Conservation (phyloP, 23 red algal species). For the Agarophyton chilense region DNA sequence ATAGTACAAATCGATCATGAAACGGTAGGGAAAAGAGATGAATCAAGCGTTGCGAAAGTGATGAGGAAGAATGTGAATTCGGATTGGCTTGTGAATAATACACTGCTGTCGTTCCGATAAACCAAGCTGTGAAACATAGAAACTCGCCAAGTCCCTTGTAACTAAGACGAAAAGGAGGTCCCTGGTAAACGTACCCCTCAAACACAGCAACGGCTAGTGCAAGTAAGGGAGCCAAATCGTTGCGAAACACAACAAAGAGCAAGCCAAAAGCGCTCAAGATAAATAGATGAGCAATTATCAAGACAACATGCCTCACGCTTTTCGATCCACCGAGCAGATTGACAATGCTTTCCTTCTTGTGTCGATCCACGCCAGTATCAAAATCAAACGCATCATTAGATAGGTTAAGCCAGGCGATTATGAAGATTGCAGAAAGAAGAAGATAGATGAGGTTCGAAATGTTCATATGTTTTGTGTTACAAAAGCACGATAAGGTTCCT, state of each 20-base stretch:
- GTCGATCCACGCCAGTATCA: conserved; percentile 61
- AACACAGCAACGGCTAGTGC: conserved; percentile 46
- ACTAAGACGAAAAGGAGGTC: conserved; percentile 78
- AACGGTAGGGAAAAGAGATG: not conserved
- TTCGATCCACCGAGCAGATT: conserved; percentile 62
- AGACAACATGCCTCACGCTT: conserved; percentile 14
- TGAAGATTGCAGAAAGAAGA: conserved; percentile 37
- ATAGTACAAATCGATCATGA: not conserved
- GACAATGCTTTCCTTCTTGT: conserved; percentile 77
- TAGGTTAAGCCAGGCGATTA: conserved; percentile 79
- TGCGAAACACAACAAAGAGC: not conserved
- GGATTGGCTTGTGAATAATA: conserved; percentile 58
- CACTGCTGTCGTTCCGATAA: conserved; percentile 5
- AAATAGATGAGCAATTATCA: conserved; percentile 4
- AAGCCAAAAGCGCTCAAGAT: conserved; percentile 5
- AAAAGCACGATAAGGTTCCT: conserved; percentile 37
- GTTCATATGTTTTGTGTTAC: not conserved
- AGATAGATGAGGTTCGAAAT: not conserved
- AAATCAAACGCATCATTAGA: conserved; percentile 83
- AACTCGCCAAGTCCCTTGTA: conserved; percentile 80
- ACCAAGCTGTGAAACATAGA: conserved; percentile 57
- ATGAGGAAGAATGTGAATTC: not conserved
- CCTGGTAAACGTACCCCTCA: conserved; percentile 72
- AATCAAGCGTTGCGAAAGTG: not conserved
- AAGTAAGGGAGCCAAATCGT: conserved; percentile 28